A percentile compares a stretch with the other conserved stretches of the same genome.
Conservation (phyloP, 768 basidiomycete genomes). For the Leccinum disarticulatum region DNA sequence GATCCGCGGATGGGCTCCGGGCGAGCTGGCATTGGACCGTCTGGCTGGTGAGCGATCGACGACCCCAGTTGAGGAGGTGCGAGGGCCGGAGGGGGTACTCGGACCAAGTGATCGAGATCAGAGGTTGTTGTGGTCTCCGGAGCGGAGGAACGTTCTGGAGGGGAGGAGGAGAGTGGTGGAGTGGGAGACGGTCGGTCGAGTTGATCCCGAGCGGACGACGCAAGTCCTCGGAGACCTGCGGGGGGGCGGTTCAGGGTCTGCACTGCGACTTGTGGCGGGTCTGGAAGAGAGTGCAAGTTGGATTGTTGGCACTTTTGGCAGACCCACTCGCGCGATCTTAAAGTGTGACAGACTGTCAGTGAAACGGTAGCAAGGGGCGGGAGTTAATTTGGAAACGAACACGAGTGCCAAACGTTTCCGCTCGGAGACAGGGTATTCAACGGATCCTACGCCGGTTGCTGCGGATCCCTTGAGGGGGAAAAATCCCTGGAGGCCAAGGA, state of each 20-base stretch:
- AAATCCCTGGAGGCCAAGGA: slow-evolving; percentile 86
- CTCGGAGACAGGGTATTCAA: slow-evolving; percentile 74
- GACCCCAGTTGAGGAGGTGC: slow-evolving; percentile 9
- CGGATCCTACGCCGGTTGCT: slow-evolving; percentile 83
- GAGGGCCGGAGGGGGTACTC: slow-evolving; percentile 13
- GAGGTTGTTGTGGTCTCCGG: slow-evolving; percentile 7
- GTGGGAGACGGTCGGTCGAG: slow-evolving; percentile 19
- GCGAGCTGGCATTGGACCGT: slow-evolving; percentile 7
- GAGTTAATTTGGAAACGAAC: slow-evolving; percentile 46
- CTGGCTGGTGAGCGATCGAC: slow-evolving; percentile 11
- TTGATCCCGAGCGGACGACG: slow-evolving; percentile 12
- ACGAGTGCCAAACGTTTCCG: slow-evolving; percentile 74
- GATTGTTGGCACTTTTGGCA: slow-evolving; percentile 71
- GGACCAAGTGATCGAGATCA: slow-evolving; percentile 17
- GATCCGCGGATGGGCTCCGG: slow-evolving; percentile 23
- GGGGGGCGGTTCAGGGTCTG: slow-evolving; percentile 16
- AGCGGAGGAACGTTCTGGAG: slow-evolving; percentile 20
- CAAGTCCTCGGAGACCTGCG: slow-evolving; percentile 25
- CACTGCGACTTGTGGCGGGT: slow-evolving; percentile 40
- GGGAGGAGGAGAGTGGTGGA: slow-evolving; percentile 7
- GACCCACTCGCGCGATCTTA: slow-evolving; percentile 76
- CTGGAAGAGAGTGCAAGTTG: slow-evolving; percentile 72
- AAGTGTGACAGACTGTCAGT: slow-evolving; percentile 13
- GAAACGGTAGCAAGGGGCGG: slow-evolving; percentile 1
- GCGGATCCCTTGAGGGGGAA: slow-evolving; percentile 87